Conservation (phyloP, 1,139 yeast species). For the Hemisphaericaspora xylanilytica region DNA sequence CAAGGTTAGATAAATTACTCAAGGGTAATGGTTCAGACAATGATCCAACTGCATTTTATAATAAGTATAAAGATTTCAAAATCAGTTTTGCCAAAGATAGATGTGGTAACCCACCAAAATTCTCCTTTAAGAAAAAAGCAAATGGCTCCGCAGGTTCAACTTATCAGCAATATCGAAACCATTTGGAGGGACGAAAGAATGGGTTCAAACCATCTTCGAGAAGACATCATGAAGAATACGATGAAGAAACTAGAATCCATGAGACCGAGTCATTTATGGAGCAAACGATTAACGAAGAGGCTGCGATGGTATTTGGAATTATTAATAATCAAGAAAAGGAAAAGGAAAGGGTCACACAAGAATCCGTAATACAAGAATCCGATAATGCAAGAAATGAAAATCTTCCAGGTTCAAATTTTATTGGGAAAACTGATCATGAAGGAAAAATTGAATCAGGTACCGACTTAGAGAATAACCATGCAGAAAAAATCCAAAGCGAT, state of each 20-base stretch:
- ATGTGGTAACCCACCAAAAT: constrained; percentile 49
- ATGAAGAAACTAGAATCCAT: constrained; percentile 12
- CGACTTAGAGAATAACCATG: constrained; percentile 15
- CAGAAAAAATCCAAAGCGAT: not conserved
- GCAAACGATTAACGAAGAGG: constrained; percentile 37
- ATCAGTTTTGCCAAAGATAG: constrained; percentile 49
- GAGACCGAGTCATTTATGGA: constrained; percentile 12
- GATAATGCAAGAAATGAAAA: constrained; percentile 7
- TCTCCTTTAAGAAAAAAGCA: constrained; percentile 36
- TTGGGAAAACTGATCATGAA: constrained; percentile 8
- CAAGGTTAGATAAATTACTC: constrained; percentile 9
- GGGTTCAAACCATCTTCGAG: constrained; percentile 4
- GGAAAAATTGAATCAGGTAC: constrained; percentile 11
- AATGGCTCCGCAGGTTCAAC: constrained; percentile 11
- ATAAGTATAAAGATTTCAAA: constrained; percentile 38
- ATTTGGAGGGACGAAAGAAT: constrained; percentile 6
- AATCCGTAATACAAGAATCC: constrained; percentile 6
- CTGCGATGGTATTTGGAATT: constrained; percentile 49
- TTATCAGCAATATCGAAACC: constrained; percentile 14
- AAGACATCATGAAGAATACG: constrained; percentile 8
- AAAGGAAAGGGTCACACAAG: constrained; percentile 4
- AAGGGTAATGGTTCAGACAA: constrained; percentile 18
- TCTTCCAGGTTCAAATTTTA: constrained; percentile 4
- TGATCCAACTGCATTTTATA: constrained; percentile 26
- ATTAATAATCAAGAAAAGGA: constrained; percentile 25